A percentile compares a stretch with the other conserved stretches of the same genome.
These are phyloP conservation scores for Crinitomyces ghanaensis DNA, from an alignment of 805 yeast species.

Conservation along the genomic window DNA sequence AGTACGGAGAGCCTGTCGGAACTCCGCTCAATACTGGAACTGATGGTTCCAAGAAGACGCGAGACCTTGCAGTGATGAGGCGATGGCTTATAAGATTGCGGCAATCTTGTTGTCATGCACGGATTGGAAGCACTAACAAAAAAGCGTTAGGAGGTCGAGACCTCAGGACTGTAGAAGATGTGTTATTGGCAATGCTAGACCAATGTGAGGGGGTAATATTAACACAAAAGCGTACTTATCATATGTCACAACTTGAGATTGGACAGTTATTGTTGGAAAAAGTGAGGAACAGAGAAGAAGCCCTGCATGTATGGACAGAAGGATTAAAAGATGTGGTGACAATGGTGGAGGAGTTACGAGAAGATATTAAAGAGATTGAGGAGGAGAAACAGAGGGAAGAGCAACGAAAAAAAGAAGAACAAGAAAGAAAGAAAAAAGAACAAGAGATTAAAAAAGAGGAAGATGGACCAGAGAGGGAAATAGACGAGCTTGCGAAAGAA, in stretches of 20 bases:
- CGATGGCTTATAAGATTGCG: constrained; percentile 63
- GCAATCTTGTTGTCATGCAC: constrained; percentile 75
- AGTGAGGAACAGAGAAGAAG: constrained; percentile 37
- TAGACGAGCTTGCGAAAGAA: background rate
- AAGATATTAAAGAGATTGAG: constrained; percentile 11
- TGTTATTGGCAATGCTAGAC: constrained; percentile 52
- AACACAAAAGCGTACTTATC: constrained; percentile 38
- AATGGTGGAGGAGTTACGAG: constrained; percentile 15
- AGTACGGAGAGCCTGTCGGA: constrained; percentile 5
- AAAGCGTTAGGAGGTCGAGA: constrained; percentile 23
- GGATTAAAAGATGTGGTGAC: constrained; percentile 28
- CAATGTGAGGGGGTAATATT: constrained; percentile 40
- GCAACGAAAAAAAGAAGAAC: constrained; percentile 1
- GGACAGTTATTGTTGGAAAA: constrained; percentile 66
- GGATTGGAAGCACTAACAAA: constrained; percentile 20
- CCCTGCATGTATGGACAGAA: constrained; percentile 36
- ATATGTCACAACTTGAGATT: constrained; percentile 38
- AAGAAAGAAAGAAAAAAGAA: constrained; percentile 7
- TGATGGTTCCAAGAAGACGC: background rate
- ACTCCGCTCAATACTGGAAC: background rate
- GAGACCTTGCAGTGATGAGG: constrained; percentile 34
- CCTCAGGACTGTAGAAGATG: constrained; percentile 49
- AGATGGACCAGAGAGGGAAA: constrained; percentile 4
- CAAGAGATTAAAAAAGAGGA: constrained; percentile 17
- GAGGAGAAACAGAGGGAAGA: constrained; percentile 15